Percentiles rank a stretch among this genome's conserved stretches.
Conservation (phyloP, 192 early-diverging fungal genomes). For the Cetraspora pellucida region DNA sequence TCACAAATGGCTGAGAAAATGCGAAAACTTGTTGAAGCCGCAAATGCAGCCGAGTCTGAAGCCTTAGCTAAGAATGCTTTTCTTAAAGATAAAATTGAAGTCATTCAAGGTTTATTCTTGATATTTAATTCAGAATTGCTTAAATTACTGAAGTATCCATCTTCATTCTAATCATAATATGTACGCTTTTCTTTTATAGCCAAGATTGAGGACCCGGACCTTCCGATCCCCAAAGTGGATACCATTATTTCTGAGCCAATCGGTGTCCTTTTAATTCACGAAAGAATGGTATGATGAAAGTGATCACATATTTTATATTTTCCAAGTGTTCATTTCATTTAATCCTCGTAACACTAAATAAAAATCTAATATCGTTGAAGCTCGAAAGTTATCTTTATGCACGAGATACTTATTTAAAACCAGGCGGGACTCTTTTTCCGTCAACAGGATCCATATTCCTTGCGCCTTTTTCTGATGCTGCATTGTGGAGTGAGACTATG, state of each 20-base stretch:
- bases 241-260: slow-evolving; percentile 97
- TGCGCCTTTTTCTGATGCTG: slow-evolving; percentile 78
- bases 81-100: slow-evolving; percentile 77
- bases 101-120: slow-evolving; percentile 67
- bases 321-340: not conserved
- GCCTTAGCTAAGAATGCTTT: slow-evolving; percentile 65
- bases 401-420: slow-evolving; percentile 88
- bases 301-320: slow-evolving; percentile 19
- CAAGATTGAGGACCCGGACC: slow-evolving; percentile 84
- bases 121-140: not conserved
- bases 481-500: slow-evolving; percentile 93
- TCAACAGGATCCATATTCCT: slow-evolving; percentile 86
- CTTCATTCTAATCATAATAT: no score
- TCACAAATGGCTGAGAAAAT: slow-evolving; percentile 94
- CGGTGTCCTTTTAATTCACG: slow-evolving; percentile 95
- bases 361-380: slow-evolving; percentile 41
- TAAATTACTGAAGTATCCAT: no score
- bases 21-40: slow-evolving; percentile 70
- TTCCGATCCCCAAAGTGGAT: slow-evolving; percentile 81
- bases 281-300: slow-evolving; percentile 78
- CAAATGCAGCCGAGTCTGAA: slow-evolving; percentile 55
- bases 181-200: slow-evolving; percentile 43
- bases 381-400: slow-evolving; percentile 86
- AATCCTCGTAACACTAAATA: not conserved
- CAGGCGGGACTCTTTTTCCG: slow-evolving; percentile 91